Base-by-base conservation (phyloP, 2,329 filamentous ascomycete species). In the Nemania sp. region DNA sequence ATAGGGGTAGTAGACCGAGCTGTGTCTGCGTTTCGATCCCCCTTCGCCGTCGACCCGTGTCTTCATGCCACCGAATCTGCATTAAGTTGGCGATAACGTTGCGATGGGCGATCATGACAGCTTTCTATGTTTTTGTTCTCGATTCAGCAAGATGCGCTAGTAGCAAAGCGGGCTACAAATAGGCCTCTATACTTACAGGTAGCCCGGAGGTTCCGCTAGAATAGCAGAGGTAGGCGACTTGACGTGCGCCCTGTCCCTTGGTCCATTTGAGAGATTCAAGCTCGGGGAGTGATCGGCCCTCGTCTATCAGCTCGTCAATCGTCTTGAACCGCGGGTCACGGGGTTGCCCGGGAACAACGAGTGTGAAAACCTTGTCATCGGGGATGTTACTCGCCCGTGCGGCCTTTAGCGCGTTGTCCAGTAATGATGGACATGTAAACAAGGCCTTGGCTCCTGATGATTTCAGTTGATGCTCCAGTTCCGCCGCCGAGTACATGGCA, bases 21-120 rank as follows among this genome's bases (percentile, higher is more conserved):
- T 79, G 79, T 29, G 84, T 73, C 55, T 81, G 78, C 1, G 74
- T 80, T 61, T 74, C 75, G 60, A 78, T 43, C 20, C 75, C 75
- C 15, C 71, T 70, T 8, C 65, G 69, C 63, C 72, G 58, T 73
- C 81, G 72, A 62, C 74, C 69, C 66, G 77, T 60, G 56, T 79
- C 60, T 55, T 83, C 76, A 62, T 77, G 88, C 1, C 83, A 80
- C 3, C 76, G 73, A 45, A 90, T 82, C 77, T 93, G 92, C 56
- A 93, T 75, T 0, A 87, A 85, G 75, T 94, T 94, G 41, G 90
- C 87, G 55, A 94, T 93, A 18, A 93, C 88, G 73, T 93, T 94
- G 29, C 83, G 82, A 77, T 94, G 92, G 5, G 90, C 89, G 58
- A 94, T 91, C 89, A 92, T 93, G 27, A 93, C 92, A 58, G 89